Percentiles rank a stretch among this genome's conserved stretches.
phyloP scores from a whole-genome alignment of 306 rosid species.

The Spatholobus suberectus region DNA sequence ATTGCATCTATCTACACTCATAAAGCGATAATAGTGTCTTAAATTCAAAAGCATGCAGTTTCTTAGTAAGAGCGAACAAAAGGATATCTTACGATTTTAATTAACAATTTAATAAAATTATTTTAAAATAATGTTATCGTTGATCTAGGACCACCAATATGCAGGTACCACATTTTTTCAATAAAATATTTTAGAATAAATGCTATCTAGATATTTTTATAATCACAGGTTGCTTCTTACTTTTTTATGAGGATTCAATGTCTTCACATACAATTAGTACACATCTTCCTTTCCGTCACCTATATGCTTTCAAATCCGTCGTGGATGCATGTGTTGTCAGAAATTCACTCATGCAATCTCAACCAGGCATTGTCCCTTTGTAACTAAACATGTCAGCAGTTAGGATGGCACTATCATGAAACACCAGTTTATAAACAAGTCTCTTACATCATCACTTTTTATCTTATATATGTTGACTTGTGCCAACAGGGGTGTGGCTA shows the following conservation, averaged over 20 bases:
- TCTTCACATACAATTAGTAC: neutral
- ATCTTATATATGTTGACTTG: neutral
- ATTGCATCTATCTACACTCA: neutral
- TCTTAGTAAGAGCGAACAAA: too few species aligned
- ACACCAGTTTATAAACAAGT: neutral
- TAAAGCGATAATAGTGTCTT: too few species aligned
- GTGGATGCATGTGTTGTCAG: neutral
- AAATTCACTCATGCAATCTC: neutral
- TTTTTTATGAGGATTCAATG: neutral
- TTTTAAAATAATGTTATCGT: too few species aligned
- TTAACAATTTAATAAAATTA: neutral
- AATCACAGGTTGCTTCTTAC: too few species aligned
- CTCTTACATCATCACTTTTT: constrained; percentile 14
- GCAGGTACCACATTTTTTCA: too few species aligned
- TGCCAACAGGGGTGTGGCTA: constrained; percentile 74
- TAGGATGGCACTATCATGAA: constrained; percentile 12
- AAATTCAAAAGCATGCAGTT: too few species aligned
- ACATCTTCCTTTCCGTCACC: neutral
- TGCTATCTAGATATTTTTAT: neutral
- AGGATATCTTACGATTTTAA: neutral
- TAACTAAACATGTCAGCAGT: neutral
- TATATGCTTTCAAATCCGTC: neutral
- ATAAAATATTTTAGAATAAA: neutral
- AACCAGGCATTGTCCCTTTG: neutral
- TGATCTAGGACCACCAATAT: too few species aligned